Evolutionary conservation across 2,329 filamentous ascomycete species (phyloP).

Genomic region (Penicillium sp.): DNA sequence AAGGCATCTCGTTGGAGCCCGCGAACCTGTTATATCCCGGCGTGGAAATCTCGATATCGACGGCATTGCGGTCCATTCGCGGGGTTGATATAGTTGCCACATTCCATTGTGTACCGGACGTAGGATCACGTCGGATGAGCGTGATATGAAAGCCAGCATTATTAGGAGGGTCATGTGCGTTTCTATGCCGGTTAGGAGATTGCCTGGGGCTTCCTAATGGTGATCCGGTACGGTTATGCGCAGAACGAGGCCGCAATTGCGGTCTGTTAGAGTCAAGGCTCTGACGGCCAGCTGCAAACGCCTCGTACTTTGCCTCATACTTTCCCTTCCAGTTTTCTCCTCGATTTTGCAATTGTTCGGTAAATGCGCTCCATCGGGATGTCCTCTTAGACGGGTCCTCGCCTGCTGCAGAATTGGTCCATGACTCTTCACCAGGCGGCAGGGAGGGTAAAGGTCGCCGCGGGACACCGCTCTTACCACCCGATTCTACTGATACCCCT

Average conservation of each 20-base stretch:
- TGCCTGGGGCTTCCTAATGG: slow-evolving; percentile 28
- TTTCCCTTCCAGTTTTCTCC: slow-evolving; percentile 25
- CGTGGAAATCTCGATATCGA: slow-evolving; percentile 57
- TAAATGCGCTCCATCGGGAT: slow-evolving; percentile 32
- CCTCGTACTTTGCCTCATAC: slow-evolving; percentile 25
- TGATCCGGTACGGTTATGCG: slow-evolving; percentile 17
- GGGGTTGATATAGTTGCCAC: slow-evolving; percentile 60
- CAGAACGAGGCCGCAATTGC: slow-evolving; percentile 23
- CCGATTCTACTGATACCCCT: background rate
- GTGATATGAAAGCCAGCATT: slow-evolving; percentile 46
- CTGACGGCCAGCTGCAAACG: slow-evolving; percentile 23
- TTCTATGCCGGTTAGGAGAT: slow-evolving; percentile 22
- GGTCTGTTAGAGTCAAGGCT: slow-evolving; percentile 32
- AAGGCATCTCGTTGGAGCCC: slow-evolving; percentile 36
- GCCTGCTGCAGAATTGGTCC: slow-evolving; percentile 4
- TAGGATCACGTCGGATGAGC: slow-evolving; percentile 70
- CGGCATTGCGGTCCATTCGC: slow-evolving; percentile 30
- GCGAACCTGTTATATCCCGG: slow-evolving; percentile 60
- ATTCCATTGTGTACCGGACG: slow-evolving; percentile 70
- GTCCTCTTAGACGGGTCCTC: slow-evolving; percentile 15
- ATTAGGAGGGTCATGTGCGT: slow-evolving; percentile 9
- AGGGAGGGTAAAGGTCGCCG: slow-evolving; percentile 30
- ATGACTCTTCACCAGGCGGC: slow-evolving; percentile 24
- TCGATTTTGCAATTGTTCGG: slow-evolving; percentile 22
- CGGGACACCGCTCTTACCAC: slow-evolving; percentile 4